Conservation (phyloP, 257 asterid genomes). For the Phtheirospermum japonicum region DNA sequence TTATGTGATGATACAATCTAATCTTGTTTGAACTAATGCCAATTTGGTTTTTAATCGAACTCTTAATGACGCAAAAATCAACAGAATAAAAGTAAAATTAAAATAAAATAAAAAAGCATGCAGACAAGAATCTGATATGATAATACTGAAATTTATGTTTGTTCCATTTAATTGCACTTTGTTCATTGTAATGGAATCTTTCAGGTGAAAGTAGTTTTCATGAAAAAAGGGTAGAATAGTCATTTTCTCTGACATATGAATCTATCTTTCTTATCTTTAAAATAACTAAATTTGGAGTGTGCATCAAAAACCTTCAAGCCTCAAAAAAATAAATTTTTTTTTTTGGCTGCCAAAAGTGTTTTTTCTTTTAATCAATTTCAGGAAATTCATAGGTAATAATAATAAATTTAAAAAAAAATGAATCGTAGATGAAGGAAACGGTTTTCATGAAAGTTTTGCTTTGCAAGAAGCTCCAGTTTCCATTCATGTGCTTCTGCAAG, state of each 20-base stretch:
- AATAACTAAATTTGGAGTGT: too few species aligned
- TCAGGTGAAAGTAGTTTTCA: background rate
- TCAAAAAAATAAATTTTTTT: too few species aligned
- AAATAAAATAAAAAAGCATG: background rate
- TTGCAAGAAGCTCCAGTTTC: conserved; percentile 57
- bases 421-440: conserved; percentile 48
- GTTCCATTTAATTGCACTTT: conserved; percentile 3
- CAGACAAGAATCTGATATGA: background rate
- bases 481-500: conserved; percentile 82
- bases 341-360: too few species aligned
- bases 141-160: background rate
- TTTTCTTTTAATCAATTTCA: conserved; percentile 35
- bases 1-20: background rate
- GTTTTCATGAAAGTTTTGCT: conserved; percentile 48
- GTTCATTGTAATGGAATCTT: background rate
- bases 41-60: too few species aligned
- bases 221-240: conserved; percentile 9
- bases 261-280: background rate
- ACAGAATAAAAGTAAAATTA: too few species aligned
- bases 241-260: conserved; percentile 6
- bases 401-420: background rate
- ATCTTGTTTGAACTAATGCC: too few species aligned
- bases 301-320: too few species aligned
- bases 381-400: conserved; percentile 78
- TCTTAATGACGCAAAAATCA: background rate